Evolutionary conservation across 2,329 filamentous ascomycete species (phyloP).

Genomic region (Mariannaea elegans): DNA sequence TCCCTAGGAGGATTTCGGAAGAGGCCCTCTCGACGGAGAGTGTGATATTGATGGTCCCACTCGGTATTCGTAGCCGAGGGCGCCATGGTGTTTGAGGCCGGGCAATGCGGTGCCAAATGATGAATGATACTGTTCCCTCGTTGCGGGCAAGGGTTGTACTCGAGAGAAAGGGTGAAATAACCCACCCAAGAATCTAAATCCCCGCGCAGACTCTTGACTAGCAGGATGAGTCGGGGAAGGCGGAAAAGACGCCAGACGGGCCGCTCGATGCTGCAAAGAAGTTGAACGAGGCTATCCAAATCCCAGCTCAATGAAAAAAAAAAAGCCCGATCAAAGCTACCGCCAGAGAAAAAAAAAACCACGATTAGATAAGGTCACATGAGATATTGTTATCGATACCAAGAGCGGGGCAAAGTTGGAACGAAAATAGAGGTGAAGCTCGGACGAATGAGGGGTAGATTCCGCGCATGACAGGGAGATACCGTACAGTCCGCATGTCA

Average conservation of each 20-base stretch:
- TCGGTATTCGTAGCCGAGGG: constrained; percentile 68
- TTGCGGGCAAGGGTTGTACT: constrained; percentile 1
- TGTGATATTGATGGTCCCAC: constrained; percentile 90
- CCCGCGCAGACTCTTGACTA: constrained; percentile 16
- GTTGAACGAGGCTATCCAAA: constrained; percentile 41
- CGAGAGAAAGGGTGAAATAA: not conserved
- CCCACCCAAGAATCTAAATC: not conserved
- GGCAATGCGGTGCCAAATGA: constrained; percentile 7
- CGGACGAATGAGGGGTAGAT: constrained; percentile 24
- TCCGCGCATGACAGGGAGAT: not conserved
- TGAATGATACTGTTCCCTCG: constrained; percentile 8
- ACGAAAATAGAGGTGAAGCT: constrained; percentile 1
- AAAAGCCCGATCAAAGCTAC: constrained; percentile 30
- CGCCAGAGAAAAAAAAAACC: constrained; percentile 40
- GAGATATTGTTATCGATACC: constrained; percentile 38
- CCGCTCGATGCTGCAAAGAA: constrained; percentile 33
- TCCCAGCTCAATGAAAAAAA: constrained; percentile 30
- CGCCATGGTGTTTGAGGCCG: constrained; percentile 56
- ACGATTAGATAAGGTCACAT: constrained; percentile 39
- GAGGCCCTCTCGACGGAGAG: constrained; percentile 83
- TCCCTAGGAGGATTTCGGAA: constrained; percentile 91
- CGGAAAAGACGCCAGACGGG: constrained; percentile 26
- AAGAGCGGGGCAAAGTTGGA: constrained; percentile 14
- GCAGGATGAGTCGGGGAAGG: constrained; percentile 17
- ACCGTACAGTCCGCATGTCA: not conserved